These are phyloP conservation scores for Rasamsonia emersonii DNA, from an alignment of 2,329 filamentous ascomycete species.

Conservation along the genomic window DNA sequence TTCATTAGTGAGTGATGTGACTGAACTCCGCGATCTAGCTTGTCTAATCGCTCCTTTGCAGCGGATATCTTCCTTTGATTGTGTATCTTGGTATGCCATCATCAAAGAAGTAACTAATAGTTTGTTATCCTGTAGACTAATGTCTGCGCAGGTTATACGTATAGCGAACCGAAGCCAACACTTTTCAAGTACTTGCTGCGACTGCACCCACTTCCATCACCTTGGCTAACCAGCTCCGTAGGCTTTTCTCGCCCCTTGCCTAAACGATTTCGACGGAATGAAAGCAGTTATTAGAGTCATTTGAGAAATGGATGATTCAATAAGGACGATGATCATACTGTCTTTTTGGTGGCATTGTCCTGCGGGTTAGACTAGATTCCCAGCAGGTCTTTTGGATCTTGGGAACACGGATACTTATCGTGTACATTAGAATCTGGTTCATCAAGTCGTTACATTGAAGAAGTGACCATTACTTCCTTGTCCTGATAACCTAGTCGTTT, in stretches of 20 bases:
- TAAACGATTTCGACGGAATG: conserved; percentile 15
- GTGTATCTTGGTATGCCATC: conserved; percentile 74
- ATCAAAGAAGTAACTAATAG: conserved; percentile 7
- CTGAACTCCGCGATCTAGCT: conserved; percentile 1
- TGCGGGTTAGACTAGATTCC: too few relatives aligned
- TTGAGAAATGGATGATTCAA: too few relatives aligned
- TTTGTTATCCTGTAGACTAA: conserved; percentile 14
- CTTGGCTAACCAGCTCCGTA: conserved; percentile 14
- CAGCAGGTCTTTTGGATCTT: too few relatives aligned
- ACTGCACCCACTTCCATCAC: conserved; percentile 16
- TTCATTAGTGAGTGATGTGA: conserved; percentile 73
- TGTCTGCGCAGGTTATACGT: conserved; percentile 65
- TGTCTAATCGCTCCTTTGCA: conserved; percentile 27
- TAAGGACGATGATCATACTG: too few relatives aligned
- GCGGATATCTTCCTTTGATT: conserved; percentile 93
- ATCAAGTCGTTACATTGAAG: too few relatives aligned
- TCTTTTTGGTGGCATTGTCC: too few relatives aligned
- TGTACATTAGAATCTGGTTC: too few relatives aligned
- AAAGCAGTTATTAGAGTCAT: conserved; percentile 4
- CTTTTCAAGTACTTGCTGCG: conserved; percentile 53
- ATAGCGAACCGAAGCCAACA: conserved; percentile 82
- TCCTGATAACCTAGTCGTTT: too few relatives aligned
- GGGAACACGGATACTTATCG: too few relatives aligned
- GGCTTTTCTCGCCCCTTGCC: conserved; percentile 36
- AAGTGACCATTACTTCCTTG: too few relatives aligned